A percentile compares a stretch with the other conserved stretches of the same genome.
Evolutionary conservation across 2,329 filamentous ascomycete genomes (phyloP).

Genomic region (Alternaria incomplexa): DNA sequence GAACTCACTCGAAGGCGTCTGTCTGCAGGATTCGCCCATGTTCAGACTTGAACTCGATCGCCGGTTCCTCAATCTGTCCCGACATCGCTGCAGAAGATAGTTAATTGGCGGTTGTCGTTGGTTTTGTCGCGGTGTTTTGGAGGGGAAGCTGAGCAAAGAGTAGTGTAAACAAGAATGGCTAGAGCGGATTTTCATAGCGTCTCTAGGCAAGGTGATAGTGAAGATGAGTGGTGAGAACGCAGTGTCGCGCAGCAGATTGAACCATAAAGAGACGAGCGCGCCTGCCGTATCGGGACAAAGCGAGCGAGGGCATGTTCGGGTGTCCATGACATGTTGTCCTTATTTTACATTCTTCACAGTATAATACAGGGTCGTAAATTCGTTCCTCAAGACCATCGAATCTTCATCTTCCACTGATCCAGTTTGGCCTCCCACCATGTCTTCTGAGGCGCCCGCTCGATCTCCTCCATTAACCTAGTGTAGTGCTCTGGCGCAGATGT

Average conservation of each 20-base stretch:
- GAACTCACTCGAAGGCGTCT: not conserved
- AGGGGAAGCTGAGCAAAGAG: not conserved
- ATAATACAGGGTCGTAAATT: constrained; percentile 4
- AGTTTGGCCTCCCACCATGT: constrained; percentile 44
- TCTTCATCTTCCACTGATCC: constrained; percentile 48
- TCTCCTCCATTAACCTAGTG: constrained; percentile 43
- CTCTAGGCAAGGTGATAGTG: not conserved
- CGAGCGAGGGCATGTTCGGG: too few relatives aligned
- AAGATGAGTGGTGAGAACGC: not conserved
- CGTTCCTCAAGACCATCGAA: constrained; percentile 36
- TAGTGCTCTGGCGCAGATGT: constrained; percentile 46
- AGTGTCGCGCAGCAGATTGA: not conserved
- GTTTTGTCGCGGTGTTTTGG: not conserved
- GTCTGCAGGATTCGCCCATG: not conserved
- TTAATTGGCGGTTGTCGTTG: accelerated
- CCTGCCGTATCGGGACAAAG: not conserved
- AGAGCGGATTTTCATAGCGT: not conserved
- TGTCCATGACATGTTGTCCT: not conserved
- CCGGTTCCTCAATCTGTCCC: not conserved
- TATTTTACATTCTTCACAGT: constrained; percentile 5
- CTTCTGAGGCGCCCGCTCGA: constrained; percentile 43
- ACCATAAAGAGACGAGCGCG: not conserved
- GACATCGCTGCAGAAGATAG: not conserved
- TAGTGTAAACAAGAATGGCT: not conserved
- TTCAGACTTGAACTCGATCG: not conserved